Base-by-base conservation (phyloP, 2,329 filamentous ascomycete genomes). In the Xylaria hypoxylon region DNA sequence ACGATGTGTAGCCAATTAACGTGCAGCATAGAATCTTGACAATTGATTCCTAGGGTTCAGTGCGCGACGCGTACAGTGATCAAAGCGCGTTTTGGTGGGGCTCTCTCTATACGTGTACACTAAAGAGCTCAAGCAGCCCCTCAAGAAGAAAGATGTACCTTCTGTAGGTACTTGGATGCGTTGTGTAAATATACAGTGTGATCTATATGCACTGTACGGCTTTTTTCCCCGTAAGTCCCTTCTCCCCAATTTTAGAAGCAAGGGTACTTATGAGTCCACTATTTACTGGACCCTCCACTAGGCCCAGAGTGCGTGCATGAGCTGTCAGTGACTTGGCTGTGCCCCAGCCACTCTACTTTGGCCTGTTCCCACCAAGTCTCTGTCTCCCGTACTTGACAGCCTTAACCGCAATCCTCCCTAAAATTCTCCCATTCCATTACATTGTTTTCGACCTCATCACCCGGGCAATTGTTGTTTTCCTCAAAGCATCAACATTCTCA, bases 281-380 rank as follows among this genome's bases (percentile, higher is more conserved):
- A 47, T 53, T 42, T 24, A 45, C 17, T 42, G 45, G 51, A 28
- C 38, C 50, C n/a, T 47, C 13, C 10, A 38, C 35, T 38, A 38
- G 35, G 35, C 11, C 13, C 31, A 40, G 45, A 57, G 53, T 52
- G 51, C n/a, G 33, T 60, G 64, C 65, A 59, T 67, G 57, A 50
- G 59, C 59, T 70, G 65, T 70, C 65, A 66, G 62, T 70, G 68
- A 70, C 65, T 63, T 70, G 65, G 62, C 59, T 42, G 60, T 63
- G 66, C 66, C 68, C 70, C 70, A 71, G 69, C 70, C 70, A 72
- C 70, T 72, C 65, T 42, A 55, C 67, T 71, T 71, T 70, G 62
- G 45, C 53, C 59, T 40, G 55, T 61, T 68, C 47, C 63, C 67
- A 56, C 50, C 53, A 44, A 42, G 8, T 65, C 67, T 69, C 62